Evolutionary conservation across 441 rosid genomes (phyloP), one percentile per base, ranked within the genome.

Genomic region (Aleurites moluccanus): DNA sequence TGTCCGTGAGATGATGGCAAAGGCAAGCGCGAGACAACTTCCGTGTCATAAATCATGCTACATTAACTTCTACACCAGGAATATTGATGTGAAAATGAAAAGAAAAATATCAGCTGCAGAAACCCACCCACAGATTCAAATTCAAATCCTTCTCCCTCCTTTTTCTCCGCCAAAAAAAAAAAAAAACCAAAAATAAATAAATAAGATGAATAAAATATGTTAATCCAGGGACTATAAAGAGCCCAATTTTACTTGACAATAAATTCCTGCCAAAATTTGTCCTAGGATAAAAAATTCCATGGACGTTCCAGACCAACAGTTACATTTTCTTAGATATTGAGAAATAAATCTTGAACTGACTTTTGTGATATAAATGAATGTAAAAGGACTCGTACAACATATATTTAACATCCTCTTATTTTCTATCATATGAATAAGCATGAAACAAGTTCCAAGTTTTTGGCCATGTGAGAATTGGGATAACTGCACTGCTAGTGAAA

Each of bases 401-500:
- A 49, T 21, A 23, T 68, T 11, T 38, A 11, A 33, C n/a, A 68
- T 14, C 27, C 33, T 18, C 27, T 67, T 69, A 68, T 60, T 68
- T 27, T 27, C 27, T 40, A 38, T 14, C 20, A 18, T 20, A 13
- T 6, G 60, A 38, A 30, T 23, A 67, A 47, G 15, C 11, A 53
- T 27, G 72, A 20, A 70, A 53, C 40, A 77, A 16, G 63, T 56
- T 67, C 45, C 8, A 59, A 63, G 33, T 55, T 73, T 56, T 35
- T 16, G 15, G 69, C 44, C 55, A 47, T 38, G 66, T 47, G 60
- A 40, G 25, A 50, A 14, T 4, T 2, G 55, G 40, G 40, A 49
- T 73, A 64, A 74, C 79, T 69, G 60, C 72, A 62, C 25, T 16
- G 60, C 61, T 60, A 44, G 64, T 10, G 33, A 64, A 44, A 25